Conservation (phyloP, 768 basidiomycete species). For the Termitomyces titanicus region DNA sequence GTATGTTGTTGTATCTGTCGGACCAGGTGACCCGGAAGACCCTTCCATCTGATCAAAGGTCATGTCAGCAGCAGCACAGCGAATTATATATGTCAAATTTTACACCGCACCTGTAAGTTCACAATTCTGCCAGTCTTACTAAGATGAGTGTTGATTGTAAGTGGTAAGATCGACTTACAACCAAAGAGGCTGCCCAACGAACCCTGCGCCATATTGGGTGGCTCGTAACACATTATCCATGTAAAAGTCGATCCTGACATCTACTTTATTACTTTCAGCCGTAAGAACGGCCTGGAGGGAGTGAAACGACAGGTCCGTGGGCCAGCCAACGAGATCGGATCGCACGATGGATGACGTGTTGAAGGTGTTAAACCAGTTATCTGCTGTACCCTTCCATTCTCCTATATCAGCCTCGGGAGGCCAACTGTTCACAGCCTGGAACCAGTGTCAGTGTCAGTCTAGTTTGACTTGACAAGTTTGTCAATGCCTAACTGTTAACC, state of each 20-base stretch:
- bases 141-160: not conserved
- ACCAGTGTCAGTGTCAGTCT: not conserved
- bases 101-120: conserved; percentile 31
- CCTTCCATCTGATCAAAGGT: conserved; percentile 36
- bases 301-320: conserved; percentile 40
- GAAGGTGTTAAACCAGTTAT: conserved; percentile 45
- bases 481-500: conserved; percentile 26
- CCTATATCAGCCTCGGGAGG: conserved; percentile 42
- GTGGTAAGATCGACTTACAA: conserved; percentile 26
- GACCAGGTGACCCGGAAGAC: conserved; percentile 41
- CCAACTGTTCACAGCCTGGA: conserved; percentile 37
- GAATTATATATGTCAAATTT: not conserved
- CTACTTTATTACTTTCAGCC: conserved; percentile 31
- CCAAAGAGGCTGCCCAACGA: conserved; percentile 38
- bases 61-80: not conserved
- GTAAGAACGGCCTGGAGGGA: conserved; percentile 37
- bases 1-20: conserved; percentile 37
- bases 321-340: conserved; percentile 38
- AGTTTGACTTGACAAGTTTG: not conserved
- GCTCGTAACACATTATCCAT: conserved; percentile 33
- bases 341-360: conserved; percentile 39
- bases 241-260: conserved; percentile 38
- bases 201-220: conserved; percentile 38
- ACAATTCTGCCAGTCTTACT: conserved; percentile 29
- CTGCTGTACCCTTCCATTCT: conserved; percentile 42